phyloP scores from a whole-genome alignment of 176 grass and related monocot genomes.

The Carex cristatella region DNA sequence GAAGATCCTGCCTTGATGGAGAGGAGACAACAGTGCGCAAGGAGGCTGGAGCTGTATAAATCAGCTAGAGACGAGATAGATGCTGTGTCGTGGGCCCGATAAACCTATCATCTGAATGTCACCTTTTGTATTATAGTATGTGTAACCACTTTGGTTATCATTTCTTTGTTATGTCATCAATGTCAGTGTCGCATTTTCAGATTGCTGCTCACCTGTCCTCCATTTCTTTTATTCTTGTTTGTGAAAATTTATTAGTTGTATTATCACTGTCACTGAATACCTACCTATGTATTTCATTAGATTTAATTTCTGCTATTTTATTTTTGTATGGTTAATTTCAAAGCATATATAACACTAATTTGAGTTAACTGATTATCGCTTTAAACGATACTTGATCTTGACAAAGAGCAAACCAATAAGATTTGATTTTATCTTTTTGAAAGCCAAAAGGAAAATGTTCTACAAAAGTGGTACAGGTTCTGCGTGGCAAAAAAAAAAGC shows the following conservation, averaged over 20 bases:
- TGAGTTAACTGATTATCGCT: not conserved
- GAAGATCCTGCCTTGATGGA: slow-evolving; percentile 92
- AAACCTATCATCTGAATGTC: slow-evolving; percentile 10
- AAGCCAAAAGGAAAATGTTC: not conserved
- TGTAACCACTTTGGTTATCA: slow-evolving; percentile 28
- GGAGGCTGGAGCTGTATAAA: slow-evolving; percentile 85
- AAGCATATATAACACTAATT: too few relatives aligned
- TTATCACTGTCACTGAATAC: not conserved
- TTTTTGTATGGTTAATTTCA: too few relatives aligned
- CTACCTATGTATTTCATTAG: not conserved
- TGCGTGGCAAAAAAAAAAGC: not conserved
- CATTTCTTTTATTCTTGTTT: slow-evolving; percentile 9
- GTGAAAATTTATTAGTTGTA: slow-evolving; percentile 16
- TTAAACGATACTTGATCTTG: not conserved
- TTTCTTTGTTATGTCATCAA: not conserved
- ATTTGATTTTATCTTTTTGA: not conserved
- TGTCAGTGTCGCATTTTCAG: not conserved
- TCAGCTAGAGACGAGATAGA: slow-evolving; percentile 90
- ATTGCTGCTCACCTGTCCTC: slow-evolving; percentile 4
- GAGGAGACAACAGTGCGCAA: slow-evolving; percentile 63
- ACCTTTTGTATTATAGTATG: slow-evolving; percentile 24
- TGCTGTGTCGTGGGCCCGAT: slow-evolving; percentile 52
- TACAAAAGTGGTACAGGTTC: not conserved
- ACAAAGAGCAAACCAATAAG: not conserved
- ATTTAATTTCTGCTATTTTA: not conserved